phyloP scores from a whole-genome alignment of 495 filamentous ascomycete genomes.

The Podospora didyma region DNA sequence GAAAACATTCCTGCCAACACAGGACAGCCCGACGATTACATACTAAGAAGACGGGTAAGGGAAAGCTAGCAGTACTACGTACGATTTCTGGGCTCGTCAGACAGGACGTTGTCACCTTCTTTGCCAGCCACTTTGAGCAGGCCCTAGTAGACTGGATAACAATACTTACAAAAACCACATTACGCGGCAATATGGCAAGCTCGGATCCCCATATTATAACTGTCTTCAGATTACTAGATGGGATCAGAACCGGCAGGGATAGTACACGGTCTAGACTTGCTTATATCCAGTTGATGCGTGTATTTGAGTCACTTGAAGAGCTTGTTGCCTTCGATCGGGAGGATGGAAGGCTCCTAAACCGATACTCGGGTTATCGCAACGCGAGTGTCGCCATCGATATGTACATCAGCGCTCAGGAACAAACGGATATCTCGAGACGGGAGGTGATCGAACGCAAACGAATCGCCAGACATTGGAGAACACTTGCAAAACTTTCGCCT shows the following conservation, averaged over 20 bases:
- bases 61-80: conserved; percentile 1
- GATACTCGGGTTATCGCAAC: neutral
- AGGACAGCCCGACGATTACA: neutral
- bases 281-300: neutral
- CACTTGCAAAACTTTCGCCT: conserved; percentile 5
- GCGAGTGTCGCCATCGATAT: conserved; percentile 15
- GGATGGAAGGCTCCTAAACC: neutral
- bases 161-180: neutral
- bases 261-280: conserved; percentile 1
- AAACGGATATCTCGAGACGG: neutral
- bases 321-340: neutral
- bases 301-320: conserved; percentile 1
- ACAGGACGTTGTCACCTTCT: neutral
- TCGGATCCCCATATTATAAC: conserved; percentile 1
- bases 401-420: conserved; percentile 5
- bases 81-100: neutral
- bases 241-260: neutral
- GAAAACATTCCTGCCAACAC: neutral
- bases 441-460: conserved; percentile 27
- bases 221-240: neutral
- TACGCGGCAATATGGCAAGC: neutral
- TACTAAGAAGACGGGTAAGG: neutral
- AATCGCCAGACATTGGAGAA: conserved; percentile 2
- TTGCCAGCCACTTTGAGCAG: neutral
- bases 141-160: neutral